Conservation (phyloP, 768 basidiomycete genomes). For the Podaxis sp. region DNA sequence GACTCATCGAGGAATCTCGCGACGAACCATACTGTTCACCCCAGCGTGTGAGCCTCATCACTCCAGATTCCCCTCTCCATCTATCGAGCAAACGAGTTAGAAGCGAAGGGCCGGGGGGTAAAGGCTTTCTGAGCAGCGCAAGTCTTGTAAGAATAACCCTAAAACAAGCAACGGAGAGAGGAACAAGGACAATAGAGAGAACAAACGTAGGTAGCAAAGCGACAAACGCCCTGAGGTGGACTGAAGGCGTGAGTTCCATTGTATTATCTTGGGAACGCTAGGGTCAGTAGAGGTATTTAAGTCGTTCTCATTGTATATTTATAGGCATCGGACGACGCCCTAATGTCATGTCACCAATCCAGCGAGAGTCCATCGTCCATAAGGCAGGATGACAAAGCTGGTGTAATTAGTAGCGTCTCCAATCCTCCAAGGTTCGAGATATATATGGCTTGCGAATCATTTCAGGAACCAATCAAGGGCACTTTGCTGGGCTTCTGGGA, state of each 20-base stretch:
- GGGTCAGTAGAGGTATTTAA: background rate
- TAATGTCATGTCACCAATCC: too few species aligned
- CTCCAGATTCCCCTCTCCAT: background rate
- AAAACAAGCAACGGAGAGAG: background rate
- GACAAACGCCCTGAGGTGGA: background rate
- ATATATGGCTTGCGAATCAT: too few species aligned
- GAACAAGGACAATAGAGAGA: background rate
- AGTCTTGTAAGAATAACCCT: background rate
- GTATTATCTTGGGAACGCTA: background rate
- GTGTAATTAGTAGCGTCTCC: too few species aligned
- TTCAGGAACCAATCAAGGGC: too few species aligned
- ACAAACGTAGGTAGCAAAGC: background rate
- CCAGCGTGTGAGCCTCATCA: background rate
- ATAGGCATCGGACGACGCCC: background rate
- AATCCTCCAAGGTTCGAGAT: too few species aligned
- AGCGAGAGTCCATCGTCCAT: too few species aligned
- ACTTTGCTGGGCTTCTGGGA: too few species aligned
- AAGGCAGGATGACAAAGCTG: too few species aligned
- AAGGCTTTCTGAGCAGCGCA: background rate
- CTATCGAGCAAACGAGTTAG: background rate
- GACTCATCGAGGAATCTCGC: background rate
- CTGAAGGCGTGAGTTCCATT: background rate
- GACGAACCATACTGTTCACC: conserved; percentile 1
- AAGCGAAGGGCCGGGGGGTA: conserved; percentile 6
- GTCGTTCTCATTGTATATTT: background rate